A percentile compares a stretch with the other conserved stretches of the same genome.
Evolutionary conservation across 2,329 filamentous ascomycete genomes (phyloP).

Genomic region (Pseudopithomyces maydicus): DNA sequence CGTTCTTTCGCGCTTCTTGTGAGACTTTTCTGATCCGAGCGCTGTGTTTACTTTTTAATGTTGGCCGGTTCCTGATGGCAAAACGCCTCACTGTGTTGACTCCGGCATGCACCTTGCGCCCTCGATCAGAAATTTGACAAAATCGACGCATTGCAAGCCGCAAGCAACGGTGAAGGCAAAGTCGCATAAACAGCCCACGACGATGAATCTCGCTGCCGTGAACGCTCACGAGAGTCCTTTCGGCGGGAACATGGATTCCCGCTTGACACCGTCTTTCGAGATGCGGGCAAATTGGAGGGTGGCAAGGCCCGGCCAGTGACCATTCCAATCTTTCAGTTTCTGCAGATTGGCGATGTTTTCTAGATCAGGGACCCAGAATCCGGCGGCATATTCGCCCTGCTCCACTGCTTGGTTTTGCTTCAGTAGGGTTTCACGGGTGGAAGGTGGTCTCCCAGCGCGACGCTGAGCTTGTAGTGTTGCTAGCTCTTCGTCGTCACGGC

Average conservation of each 20-base stretch:
- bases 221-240: slow-evolving; percentile 42
- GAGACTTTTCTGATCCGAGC: neutral
- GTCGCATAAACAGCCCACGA: neutral
- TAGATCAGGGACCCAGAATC: slow-evolving; percentile 87
- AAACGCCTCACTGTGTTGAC: no score
- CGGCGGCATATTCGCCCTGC: slow-evolving; percentile 78
- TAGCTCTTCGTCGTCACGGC: slow-evolving; percentile 74
- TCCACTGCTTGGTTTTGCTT: slow-evolving; percentile 73
- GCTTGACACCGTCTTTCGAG: slow-evolving; percentile 65
- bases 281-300: slow-evolving; percentile 79
- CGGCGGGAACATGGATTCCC: slow-evolving; percentile 80
- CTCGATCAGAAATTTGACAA: no score
- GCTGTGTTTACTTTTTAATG: neutral
- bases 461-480: slow-evolving; percentile 68
- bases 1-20: neutral
- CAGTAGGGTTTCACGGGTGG: slow-evolving; percentile 76
- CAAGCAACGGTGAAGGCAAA: neutral
- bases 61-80: no score
- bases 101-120: no score
- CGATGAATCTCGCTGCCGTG: neutral
- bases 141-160: neutral
- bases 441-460: slow-evolving; percentile 79
- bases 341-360: slow-evolving; percentile 67
- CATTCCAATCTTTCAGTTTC: slow-evolving; percentile 76
- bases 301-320: slow-evolving; percentile 80